Base-by-base conservation (phyloP, 2,329 filamentous ascomycete genomes). In the Thelonectria rubi region DNA sequence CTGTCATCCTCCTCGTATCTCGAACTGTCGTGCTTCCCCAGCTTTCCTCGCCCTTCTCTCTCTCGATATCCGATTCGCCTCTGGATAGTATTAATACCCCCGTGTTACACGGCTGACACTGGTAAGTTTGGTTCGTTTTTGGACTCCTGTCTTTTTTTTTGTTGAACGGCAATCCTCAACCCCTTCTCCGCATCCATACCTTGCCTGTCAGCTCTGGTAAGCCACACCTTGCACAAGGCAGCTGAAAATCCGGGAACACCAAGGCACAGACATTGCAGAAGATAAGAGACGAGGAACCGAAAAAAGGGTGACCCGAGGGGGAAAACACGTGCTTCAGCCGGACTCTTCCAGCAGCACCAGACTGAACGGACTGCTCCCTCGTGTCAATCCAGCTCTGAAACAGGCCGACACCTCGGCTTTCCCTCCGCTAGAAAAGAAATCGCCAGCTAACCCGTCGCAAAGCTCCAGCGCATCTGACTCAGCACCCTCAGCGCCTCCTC, bases 381-480 rank as follows among this genome's bases (percentile, higher is more conserved):
- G 15, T 20, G 10, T 20, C 17, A 24, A 24, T 45, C 37, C 50
- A 48, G 26, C 51, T 46, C 9, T 21, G 15, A 34, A 42, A 55
- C n/a, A 48, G 7, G 46, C 26, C 24, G 39, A 30, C 24, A 54
- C 49, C 57, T 60, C 58, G 58, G 58, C 58, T 51, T 60, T 60
- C 58, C 37, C 58, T 60, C 58, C 58, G 51, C 51, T 17, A 55
- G 42, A 34, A 48, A 43, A 42, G 24, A 24, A 24, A 24, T 24
- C 24, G 24, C 24, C 24, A 26, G 15, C 51, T 54, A 54, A 54
- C 40, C 34, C n/a, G n/a, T n/a, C n/a, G n/a, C n/a, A n/a, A n/a
- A n/a, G n/a, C n/a, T 54, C 37, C 37, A 32, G 48, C 50, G 30
- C 46, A 18, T 59, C 60, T 62, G 60, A 62, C 60, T 62, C 60